Evolutionary conservation across 768 basidiomycete genomes (phyloP), one percentile per base, ranked within the genome.

Genomic region (Tricholomella constricta): DNA sequence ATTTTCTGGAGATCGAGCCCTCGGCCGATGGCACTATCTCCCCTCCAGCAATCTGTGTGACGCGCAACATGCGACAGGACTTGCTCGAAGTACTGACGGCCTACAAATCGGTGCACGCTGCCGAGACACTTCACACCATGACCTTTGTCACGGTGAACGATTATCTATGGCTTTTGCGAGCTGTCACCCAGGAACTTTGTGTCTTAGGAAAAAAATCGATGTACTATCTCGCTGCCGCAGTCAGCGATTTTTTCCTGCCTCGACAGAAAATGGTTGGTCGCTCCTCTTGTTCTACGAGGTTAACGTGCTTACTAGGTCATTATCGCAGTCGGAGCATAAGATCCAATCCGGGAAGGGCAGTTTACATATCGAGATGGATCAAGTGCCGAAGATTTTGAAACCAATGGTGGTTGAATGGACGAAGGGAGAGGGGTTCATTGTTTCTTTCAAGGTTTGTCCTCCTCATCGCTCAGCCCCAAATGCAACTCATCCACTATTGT

Each of bases 151-250:
- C 94, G 0, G 88, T 99, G 46, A 90, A 97, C 68, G 96, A 99
- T 62, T 99, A 98, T 68, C 81, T 99, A 22, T 98, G 91, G 86
- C 74, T 97, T 6, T 73, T 99, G 36, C 84, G 90, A 23, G 89
- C 88, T 1, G 76, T 96, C 32, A 88, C 88, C 61, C 81, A 89
- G 55, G 89, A 90, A 56, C 81, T 98, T 68, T 81, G 82, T 8
- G 68, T 78, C 0, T 65, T 95, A 8, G 82, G 89, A 2, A 71
- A 89, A 47, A 79, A 77, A 44, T 86, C 88, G 4, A 81, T 99
- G 85, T 99, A 93, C 72, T 99, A 98, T 67, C 86, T 99, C 45
- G 97, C 97, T 20, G 95, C 96, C 0, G 97, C 97, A 4, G 97
- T 98, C 43, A 94, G 91, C 70, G 97, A 99, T 70, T 99, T 99